These are phyloP conservation scores for Rutidosis leptorrhynchoides DNA, from an alignment of 129 eudicot species.

Conservation along the genomic window DNA sequence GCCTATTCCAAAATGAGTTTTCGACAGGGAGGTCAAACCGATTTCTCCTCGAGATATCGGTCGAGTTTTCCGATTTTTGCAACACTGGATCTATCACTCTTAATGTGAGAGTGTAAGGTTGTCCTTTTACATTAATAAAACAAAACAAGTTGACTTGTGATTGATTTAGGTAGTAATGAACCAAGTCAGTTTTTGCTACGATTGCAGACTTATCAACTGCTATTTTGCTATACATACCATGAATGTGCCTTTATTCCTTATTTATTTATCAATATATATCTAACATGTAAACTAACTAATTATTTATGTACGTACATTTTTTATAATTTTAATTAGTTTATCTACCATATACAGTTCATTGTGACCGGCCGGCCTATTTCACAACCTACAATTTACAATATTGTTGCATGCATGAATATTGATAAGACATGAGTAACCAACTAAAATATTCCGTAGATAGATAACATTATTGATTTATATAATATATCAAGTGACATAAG, in stretches of 20 bases:
- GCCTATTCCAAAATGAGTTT: too few species aligned
- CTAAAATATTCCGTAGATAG: background rate
- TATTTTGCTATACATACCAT: conserved; percentile 32
- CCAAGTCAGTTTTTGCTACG: conserved; percentile 19
- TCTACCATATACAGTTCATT: conserved; percentile 13
- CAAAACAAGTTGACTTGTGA: conserved; percentile 24
- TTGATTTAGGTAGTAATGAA: conserved; percentile 6
- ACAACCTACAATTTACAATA: conserved; percentile 19
- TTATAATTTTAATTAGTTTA: background rate
- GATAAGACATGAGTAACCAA: conserved; percentile 19
- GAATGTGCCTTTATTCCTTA: conserved; percentile 28
- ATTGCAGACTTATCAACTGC: conserved; percentile 26
- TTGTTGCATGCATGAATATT: background rate
- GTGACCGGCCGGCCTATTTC: conserved; percentile 10
- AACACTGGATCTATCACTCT: too few species aligned
- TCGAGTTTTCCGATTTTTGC: too few species aligned
- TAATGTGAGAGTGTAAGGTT: too few species aligned
- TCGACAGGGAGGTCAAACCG: too few species aligned
- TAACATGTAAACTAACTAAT: too few species aligned
- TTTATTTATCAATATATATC: conserved; percentile 3
- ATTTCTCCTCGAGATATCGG: too few species aligned
- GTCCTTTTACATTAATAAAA: too few species aligned
- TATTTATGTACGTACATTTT: background rate
- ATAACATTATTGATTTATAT: background rate
- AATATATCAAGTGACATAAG: conserved; percentile 11